Base-by-base conservation (phyloP, 257 asterid species). In the Thymus quinquecostatus region DNA sequence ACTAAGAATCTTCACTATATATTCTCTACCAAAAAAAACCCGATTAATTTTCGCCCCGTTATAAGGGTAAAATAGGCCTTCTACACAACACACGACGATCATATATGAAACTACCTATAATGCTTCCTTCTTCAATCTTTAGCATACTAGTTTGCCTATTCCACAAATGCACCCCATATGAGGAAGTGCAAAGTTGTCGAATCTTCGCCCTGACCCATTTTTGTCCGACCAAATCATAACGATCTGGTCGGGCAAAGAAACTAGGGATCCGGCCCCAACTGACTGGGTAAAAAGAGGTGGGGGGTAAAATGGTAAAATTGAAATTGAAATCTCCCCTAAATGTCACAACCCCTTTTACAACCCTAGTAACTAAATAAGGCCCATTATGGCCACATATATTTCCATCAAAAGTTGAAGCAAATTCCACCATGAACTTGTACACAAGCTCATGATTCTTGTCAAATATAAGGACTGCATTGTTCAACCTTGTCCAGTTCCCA, bases 371-470 rank as follows among this genome's bases (percentile, higher is more conserved):
- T 40, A 92, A 58, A 47, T 88, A 88, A 2, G 94, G 96, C 1
- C 98, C 97, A 75, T 92, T 92, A 58, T 92, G 85, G 2, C 96
- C 96, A 92, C 95, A 87, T 50, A 1, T 82, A 27, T 82, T 86
- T 74, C 96, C 97, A 83, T 91, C 85, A 82, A 87, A 92, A 44
- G 75, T 75, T 2, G 13, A 36, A 36, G 86, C 85, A 76, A 89
- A 92, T 81, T 89, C 98, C 76, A 88, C 89, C 72, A 92, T 71
- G 76, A 92, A 92, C 75, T 77, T 83, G 70, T 82, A 64, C 6
- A 89, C 33, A 32, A 92, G 84, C 3, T 84, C 83, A 64, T 89
- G 96, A 1, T 71, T 78, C 60, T 57, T 83, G 40, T 89, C 94
- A 57, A 92, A 92, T 13, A 86, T 66, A 12, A 89, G 81, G 40